Percentiles rank a stretch among this genome's conserved stretches.
Evolutionary conservation across 2,329 filamentous ascomycete species (phyloP).

Genomic region (Niveomyces coronatus): DNA sequence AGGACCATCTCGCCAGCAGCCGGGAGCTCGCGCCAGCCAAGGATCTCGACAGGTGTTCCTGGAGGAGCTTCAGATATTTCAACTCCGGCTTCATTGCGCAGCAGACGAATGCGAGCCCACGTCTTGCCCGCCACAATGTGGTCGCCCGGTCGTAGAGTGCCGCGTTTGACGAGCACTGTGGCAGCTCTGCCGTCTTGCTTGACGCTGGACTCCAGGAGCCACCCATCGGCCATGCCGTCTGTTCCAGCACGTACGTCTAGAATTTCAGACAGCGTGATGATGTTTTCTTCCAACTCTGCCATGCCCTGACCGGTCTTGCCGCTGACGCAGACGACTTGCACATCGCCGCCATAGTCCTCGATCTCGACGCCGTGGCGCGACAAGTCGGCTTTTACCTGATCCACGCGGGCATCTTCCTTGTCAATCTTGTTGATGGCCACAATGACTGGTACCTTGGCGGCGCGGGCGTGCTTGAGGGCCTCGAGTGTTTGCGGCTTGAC

Average conservation of each 20-base stretch:
- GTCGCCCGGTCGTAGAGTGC: conserved; percentile 72
- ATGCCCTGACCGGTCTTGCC: conserved; percentile 92
- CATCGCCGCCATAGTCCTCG: conserved; percentile 90
- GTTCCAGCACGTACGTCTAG: conserved; percentile 77
- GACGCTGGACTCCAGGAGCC: conserved; percentile 85
- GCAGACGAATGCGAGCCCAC: conserved; percentile 74
- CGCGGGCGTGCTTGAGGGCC: conserved; percentile 84
- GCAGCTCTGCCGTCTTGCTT: conserved; percentile 78
- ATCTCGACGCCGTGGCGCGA: conserved; percentile 76
- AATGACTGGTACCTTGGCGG: conserved; percentile 85
- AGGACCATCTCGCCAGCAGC: conserved; percentile 79
- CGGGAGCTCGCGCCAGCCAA: conserved; percentile 83
- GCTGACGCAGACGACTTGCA: conserved; percentile 82
- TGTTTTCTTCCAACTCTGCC: conserved; percentile 82
- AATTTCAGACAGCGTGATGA: conserved; percentile 76
- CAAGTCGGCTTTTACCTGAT: conserved; percentile 82
- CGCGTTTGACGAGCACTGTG: conserved; percentile 79
- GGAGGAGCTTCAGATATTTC: conserved; percentile 66
- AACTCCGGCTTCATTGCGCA: conserved; percentile 76
- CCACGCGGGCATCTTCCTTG: conserved; percentile 69
- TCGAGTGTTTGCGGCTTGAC: conserved; percentile 96
- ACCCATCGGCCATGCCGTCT: conserved; percentile 75
- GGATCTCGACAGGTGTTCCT: conserved; percentile 81
- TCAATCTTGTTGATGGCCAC: conserved; percentile 98
- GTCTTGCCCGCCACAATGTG: conserved; percentile 79